phyloP scores from a whole-genome alignment of 2,329 filamentous ascomycete genomes.

The Chaetomiaceae sp. region DNA sequence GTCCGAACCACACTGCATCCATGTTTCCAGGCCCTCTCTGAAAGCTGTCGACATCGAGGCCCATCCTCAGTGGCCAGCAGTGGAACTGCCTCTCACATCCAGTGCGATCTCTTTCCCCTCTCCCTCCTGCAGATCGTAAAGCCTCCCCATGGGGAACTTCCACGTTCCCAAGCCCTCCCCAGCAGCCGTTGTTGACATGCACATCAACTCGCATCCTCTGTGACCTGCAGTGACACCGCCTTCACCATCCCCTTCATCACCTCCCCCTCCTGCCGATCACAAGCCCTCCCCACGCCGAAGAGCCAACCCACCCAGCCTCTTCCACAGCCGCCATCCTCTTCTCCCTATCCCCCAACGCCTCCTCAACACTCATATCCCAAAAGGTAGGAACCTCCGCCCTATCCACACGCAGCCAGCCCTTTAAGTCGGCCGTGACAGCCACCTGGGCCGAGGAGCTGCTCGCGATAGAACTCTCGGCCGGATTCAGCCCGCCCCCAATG shows the following conservation, averaged over 20 bases:
- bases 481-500: conserved; percentile 39
- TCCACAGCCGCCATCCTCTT: conserved; percentile 39
- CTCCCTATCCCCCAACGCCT: conserved; percentile 41
- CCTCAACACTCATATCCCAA: conserved; percentile 36
- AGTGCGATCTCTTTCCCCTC: not conserved
- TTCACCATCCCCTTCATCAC: not conserved
- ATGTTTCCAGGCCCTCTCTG: not conserved
- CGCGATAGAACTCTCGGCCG: conserved; percentile 22
- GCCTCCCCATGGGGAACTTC: conserved; percentile 47
- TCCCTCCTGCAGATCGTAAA: conserved; percentile 38
- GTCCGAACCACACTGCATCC: too few relatives aligned
- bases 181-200: not conserved
- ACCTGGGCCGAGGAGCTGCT: conserved; percentile 21
- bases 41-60: not conserved
- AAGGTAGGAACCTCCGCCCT: conserved; percentile 35
- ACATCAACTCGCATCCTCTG: not conserved
- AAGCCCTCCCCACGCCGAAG: conserved; percentile 48
- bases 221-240: conserved; percentile 1
- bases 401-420: conserved; percentile 52
- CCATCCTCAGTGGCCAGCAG: not conserved
- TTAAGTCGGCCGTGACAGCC: conserved; percentile 38
- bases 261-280: conserved; percentile 31
- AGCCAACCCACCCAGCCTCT: conserved; percentile 43
- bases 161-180: not conserved
- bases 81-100: not conserved